A percentile compares a stretch with the other conserved stretches of the same genome.
Conservation (phyloP, 176 grass and related monocot genomes). For the Carex kokanica region DNA sequence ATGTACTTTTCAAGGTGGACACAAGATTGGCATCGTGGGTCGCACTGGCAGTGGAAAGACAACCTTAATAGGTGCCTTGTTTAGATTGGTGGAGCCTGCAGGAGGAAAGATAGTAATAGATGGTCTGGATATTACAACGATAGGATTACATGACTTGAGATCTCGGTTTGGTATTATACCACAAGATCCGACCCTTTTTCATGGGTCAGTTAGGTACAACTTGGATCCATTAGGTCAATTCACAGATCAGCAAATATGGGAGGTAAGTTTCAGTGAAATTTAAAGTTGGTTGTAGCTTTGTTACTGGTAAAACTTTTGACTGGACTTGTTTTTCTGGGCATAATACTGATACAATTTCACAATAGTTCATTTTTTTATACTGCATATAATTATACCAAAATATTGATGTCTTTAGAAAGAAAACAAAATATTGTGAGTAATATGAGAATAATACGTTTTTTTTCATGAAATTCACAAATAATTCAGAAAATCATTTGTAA, state of each 20-base stretch:
- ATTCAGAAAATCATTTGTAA: neutral
- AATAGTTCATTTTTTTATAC: neutral
- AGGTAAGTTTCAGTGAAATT: conserved; percentile 44
- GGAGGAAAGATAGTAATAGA: conserved; percentile 78
- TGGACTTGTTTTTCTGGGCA: neutral
- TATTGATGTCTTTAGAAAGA: neutral
- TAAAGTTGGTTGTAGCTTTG: neutral
- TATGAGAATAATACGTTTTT: neutral
- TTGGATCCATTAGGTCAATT: conserved; percentile 64
- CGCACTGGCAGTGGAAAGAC: conserved; percentile 94
- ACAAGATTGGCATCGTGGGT: conserved; percentile 89
- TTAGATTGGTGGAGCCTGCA: conserved; percentile 90
- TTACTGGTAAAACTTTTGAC: neutral
- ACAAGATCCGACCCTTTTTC: conserved; percentile 90
- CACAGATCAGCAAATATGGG: conserved; percentile 74
- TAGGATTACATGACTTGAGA: conserved; percentile 87
- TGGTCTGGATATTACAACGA: conserved; percentile 45
- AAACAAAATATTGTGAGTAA: neutral
- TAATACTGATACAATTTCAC: neutral
- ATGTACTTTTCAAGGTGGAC: conserved; percentile 73
- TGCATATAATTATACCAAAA: neutral
- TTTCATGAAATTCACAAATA: no score
- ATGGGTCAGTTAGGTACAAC: conserved; percentile 81
- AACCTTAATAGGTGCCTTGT: conserved; percentile 79
- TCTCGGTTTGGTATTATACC: conserved; percentile 90